Conservation (phyloP, 495 filamentous ascomycete species). For the Darksidea phi region DNA sequence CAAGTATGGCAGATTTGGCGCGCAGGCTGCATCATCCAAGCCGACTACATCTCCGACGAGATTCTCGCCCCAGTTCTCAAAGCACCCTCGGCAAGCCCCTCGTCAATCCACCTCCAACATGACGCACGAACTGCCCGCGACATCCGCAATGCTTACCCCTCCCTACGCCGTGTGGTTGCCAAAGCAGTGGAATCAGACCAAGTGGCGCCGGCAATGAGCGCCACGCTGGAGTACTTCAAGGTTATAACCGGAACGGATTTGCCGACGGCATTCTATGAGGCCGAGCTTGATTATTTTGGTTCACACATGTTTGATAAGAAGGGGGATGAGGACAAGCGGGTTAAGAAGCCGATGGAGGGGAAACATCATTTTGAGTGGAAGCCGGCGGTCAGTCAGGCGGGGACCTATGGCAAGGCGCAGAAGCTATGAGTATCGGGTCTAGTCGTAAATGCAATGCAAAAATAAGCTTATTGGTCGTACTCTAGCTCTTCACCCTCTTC, state of each 20-base stretch:
- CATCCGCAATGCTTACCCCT: constrained; percentile 51
- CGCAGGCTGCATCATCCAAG: constrained; percentile 70
- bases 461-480: too few species aligned
- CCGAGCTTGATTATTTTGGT: constrained; percentile 76
- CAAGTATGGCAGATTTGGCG: constrained; percentile 69
- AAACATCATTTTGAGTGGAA: constrained; percentile 61
- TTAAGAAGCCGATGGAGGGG: constrained; percentile 47
- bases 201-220: constrained; percentile 62
- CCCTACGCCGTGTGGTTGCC: constrained; percentile 58
- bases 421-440: too few species aligned
- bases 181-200: constrained; percentile 61
- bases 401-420: constrained; percentile 2
- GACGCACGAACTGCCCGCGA: constrained; percentile 54
- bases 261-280: constrained; percentile 70
- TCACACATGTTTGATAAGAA: constrained; percentile 63
- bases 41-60: constrained; percentile 64
- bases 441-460: too few species aligned
- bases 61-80: constrained; percentile 48
- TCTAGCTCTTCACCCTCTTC: constrained; percentile 30
- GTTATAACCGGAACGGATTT: constrained; percentile 53
- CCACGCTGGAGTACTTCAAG: constrained; percentile 70
- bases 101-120: constrained; percentile 49
- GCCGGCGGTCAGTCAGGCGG: constrained; percentile 39
- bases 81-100: background rate
- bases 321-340: constrained; percentile 47